A percentile compares a stretch with the other conserved stretches of the same genome.
These are phyloP conservation scores for Cephalotrichum gorgonifer DNA, from an alignment of 2,329 filamentous ascomycete genomes.

Conservation along the genomic window DNA sequence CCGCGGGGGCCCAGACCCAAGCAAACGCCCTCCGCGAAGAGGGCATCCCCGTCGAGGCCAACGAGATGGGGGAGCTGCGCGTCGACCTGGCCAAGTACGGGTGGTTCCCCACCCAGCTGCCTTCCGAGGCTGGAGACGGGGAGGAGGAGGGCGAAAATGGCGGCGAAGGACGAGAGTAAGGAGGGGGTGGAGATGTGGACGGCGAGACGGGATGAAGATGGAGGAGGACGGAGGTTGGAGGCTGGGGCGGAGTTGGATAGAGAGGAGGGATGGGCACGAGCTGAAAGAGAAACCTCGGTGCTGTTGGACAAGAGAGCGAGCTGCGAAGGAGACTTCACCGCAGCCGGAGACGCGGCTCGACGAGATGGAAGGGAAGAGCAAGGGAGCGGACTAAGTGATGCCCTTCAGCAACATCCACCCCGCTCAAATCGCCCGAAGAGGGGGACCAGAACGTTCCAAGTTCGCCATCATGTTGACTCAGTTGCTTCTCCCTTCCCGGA, in stretches of 20 bases:
- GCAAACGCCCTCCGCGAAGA: conserved; percentile 38
- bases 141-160: background rate
- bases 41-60: conserved; percentile 38
- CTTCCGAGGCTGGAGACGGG: conserved; percentile 27
- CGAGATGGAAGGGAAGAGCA: no score
- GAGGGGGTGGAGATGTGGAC: background rate
- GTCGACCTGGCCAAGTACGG: conserved; percentile 42
- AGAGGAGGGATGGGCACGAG: background rate
- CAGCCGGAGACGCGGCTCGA: no score
- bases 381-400: no score
- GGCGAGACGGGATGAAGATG: no score
- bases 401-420: no score
- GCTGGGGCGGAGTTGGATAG: background rate
- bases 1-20: conserved; percentile 34
- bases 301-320: no score
- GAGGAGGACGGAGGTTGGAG: background rate
- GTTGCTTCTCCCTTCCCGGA: no score
- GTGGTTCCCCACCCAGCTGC: conserved; percentile 43
- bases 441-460: no score
- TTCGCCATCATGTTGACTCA: no score
- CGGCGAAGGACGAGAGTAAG: background rate
- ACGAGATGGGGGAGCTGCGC: conserved; percentile 38
- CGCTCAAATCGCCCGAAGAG: no score
- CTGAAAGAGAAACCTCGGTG: no score
- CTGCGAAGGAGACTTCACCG: no score